These are phyloP conservation scores for Suaeda aralocaspica DNA, from an alignment of 148 eudicot genomes.

Conservation along the genomic window DNA sequence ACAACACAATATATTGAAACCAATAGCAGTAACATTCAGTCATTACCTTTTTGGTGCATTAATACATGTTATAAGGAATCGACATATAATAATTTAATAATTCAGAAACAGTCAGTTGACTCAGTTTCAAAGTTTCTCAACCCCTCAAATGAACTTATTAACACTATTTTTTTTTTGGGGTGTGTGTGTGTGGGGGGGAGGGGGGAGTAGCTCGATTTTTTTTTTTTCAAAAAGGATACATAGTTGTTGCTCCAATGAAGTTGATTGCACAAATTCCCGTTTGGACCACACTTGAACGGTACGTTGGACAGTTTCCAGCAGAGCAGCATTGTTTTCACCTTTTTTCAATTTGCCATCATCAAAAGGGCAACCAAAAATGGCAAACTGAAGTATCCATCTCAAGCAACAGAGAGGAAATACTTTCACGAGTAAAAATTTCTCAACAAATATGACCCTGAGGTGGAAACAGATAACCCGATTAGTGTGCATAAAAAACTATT, in stretches of 20 bases:
- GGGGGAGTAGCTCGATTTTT: too few relatives aligned
- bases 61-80: neutral
- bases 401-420: constrained; percentile 80
- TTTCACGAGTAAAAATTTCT: constrained; percentile 78
- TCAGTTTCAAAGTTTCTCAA: neutral
- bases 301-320: constrained; percentile 51
- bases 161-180: too few relatives aligned
- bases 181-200: too few relatives aligned
- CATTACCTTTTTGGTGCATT: neutral
- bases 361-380: constrained; percentile 61
- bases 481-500: constrained; percentile 5
- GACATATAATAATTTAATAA: too few relatives aligned
- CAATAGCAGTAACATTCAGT: neutral
- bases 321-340: constrained; percentile 34
- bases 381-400: constrained; percentile 94
- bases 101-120: neutral
- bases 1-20: neutral
- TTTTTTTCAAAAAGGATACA: constrained; percentile 83
- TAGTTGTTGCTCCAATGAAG: constrained; percentile 78
- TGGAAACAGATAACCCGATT: constrained; percentile 12
- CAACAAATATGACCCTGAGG: constrained; percentile 68
- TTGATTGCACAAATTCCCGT: constrained; percentile 79
- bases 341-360: constrained; percentile 35
- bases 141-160: neutral
- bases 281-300: constrained; percentile 72